Conservation (phyloP, 352 stramenopile genomes). For the Pythium oligandrum region DNA sequence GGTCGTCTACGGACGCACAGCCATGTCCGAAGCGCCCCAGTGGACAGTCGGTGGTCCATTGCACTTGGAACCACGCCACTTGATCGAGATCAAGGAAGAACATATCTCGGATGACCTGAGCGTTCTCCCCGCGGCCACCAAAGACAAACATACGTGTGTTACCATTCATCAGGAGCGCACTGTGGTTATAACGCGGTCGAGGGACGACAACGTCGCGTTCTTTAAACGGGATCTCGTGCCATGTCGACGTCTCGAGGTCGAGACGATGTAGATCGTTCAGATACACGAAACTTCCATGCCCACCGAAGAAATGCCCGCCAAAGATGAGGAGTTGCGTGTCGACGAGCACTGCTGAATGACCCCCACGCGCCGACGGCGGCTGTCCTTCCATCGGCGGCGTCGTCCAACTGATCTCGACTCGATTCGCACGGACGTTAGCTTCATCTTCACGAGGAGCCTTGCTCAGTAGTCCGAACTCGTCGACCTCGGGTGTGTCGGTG, state of each 20-base stretch:
- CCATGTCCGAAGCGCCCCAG: constrained; percentile 68
- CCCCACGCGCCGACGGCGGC: constrained; percentile 50
- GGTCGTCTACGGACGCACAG: constrained; percentile 52
- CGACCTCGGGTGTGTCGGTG: constrained; percentile 1
- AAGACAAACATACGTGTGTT: constrained; percentile 76
- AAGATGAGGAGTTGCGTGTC: constrained; percentile 86
- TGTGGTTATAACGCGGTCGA: constrained; percentile 82
- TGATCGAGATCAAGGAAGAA: constrained; percentile 82
- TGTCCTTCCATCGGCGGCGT: constrained; percentile 47
- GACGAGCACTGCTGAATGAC: constrained; percentile 65
- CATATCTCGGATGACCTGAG: constrained; percentile 76
- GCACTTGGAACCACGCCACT: constrained; percentile 83
- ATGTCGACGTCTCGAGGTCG: constrained; percentile 77
- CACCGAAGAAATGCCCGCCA: constrained; percentile 86
- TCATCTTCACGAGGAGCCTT: constrained; percentile 1
- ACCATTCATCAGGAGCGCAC: constrained; percentile 61
- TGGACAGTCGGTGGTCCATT: constrained; percentile 81
- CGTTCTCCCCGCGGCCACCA: constrained; percentile 46
- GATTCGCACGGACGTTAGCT: constrained; percentile 21
- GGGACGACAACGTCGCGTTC: constrained; percentile 45
- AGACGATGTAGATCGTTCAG: constrained; percentile 88
- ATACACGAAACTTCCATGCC: constrained; percentile 82
- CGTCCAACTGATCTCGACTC: constrained; percentile 60
- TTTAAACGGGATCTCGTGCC: constrained; percentile 56
- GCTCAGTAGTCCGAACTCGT: constrained; percentile 5